Base-by-base conservation (phyloP, 805 yeast genomes). In the Monosporozyma siamensis region DNA sequence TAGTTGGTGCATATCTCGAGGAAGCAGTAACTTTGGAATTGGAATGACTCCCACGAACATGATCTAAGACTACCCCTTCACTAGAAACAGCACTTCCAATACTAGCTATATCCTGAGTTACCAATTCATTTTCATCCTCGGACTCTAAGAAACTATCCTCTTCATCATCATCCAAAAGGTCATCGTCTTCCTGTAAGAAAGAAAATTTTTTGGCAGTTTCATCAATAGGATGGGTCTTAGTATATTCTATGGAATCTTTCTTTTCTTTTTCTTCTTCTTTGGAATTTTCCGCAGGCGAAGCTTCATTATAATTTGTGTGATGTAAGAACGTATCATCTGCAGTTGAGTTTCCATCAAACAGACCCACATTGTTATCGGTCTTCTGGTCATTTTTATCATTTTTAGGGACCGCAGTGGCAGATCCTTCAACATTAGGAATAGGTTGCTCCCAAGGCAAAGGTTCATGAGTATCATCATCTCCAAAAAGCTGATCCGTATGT, bases 141-240 rank as follows among this genome's bases (percentile, higher is more conserved):
- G 64, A 53, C 17, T 51, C 58, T 20, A 60, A 40, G 27, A 53
- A 54, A 44, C 63, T 59, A 23, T 55, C 62, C 10, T 36, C 40
- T 27, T 68, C 71, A 42, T 68, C 71, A 42, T 69, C 74, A 44
- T 68, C 75, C 43, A 72, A 51, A 2, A 69, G 50, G 24, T 71
- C 76, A 42, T 67, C 70, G 43, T 71, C 76, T 6, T 64, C 64
- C 30, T 68, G 71, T 30, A 71, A 54, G 41, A 68, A 67, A 7
- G 65, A 63, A 34, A 69, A 59, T 36, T 47, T 62, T 40, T 26
- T 57, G 7, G 35, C 17, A 18, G 35, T 10, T 18, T 17, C 23
- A 10, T 18, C 18, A 11, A 3, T 12, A 18, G 11, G n/a, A 18
- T 4, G 4, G 5, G 8, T 9, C 3, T 18, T 22, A 60, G 32